These are phyloP conservation scores for Ustilago sp. DNA, from an alignment of 1,284 basidiomycete genomes.

Conservation along the genomic window DNA sequence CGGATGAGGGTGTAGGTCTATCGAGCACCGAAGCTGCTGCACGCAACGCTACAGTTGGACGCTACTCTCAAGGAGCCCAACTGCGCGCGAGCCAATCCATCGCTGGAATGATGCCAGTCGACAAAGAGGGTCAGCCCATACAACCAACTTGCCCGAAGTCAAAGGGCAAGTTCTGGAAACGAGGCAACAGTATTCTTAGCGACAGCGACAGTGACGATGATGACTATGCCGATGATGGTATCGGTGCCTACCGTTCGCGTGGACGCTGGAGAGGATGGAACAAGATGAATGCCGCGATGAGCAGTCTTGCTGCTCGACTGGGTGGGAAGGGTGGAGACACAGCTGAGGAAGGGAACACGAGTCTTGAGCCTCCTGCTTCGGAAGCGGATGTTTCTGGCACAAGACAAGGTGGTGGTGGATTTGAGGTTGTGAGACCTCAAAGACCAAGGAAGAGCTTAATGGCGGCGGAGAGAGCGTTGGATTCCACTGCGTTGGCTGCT, in stretches of 20 bases:
- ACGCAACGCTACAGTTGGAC: constrained; percentile 32
- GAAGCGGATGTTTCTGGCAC: constrained; percentile 34
- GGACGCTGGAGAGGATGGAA: constrained; percentile 57
- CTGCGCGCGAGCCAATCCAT: constrained; percentile 42
- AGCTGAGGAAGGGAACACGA: constrained; percentile 29
- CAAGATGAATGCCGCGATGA: constrained; percentile 58
- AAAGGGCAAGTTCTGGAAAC: constrained; percentile 48
- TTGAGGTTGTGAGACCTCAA: constrained; percentile 55
- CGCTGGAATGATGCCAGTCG: constrained; percentile 51
- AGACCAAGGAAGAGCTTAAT: constrained; percentile 29
- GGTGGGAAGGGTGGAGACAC: constrained; percentile 22
- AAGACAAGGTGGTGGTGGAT: constrained; percentile 30
- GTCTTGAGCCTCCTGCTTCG: constrained; percentile 46
- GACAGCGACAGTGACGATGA: constrained; percentile 40
- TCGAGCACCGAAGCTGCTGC: constrained; percentile 46
- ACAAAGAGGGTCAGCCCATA: constrained; percentile 45
- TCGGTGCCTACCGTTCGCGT: constrained; percentile 25
- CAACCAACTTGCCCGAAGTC: constrained; percentile 21
- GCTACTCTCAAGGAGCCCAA: constrained; percentile 42
- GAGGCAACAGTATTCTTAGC: constrained; percentile 20
- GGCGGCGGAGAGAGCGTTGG: constrained; percentile 29
- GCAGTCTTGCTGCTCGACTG: constrained; percentile 28
- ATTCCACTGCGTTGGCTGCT: constrained; percentile 46
- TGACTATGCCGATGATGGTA: constrained; percentile 21
- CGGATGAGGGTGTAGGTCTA: constrained; percentile 22